Conservation (phyloP, 1,284 basidiomycete species). For the Neonothopanus nambi region DNA sequence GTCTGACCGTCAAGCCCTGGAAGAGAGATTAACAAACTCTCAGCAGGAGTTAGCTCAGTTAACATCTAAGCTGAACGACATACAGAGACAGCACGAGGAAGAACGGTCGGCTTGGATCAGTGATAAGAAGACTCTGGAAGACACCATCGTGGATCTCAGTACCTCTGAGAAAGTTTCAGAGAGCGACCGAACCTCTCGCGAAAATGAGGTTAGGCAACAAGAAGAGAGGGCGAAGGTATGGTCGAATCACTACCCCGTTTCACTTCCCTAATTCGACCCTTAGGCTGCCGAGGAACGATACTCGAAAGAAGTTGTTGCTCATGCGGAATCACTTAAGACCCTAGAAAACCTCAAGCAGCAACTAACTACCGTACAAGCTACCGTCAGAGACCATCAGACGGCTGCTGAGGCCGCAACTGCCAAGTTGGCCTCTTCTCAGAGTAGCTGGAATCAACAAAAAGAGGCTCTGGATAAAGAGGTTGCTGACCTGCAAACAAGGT, state of each 20-base stretch:
- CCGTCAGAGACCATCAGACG: conserved; percentile 56
- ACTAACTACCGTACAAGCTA: conserved; percentile 48
- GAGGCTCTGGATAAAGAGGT: conserved; percentile 78
- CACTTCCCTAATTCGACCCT: neutral
- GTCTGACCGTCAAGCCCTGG: conserved; percentile 67
- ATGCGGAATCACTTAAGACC: conserved; percentile 79
- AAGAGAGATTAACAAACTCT: conserved; percentile 58
- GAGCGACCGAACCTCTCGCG: conserved; percentile 60
- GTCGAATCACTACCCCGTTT: neutral
- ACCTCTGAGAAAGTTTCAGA: conserved; percentile 68
- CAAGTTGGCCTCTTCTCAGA: conserved; percentile 69
- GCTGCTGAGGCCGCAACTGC: conserved; percentile 73
- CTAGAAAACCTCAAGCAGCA: conserved; percentile 68
- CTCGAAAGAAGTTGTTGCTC: conserved; percentile 76
- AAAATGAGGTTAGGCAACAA: conserved; percentile 63
- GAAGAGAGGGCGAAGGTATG: conserved; percentile 71
- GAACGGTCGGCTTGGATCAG: conserved; percentile 69
- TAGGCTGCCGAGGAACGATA: conserved; percentile 83
- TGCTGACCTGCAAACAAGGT: conserved; percentile 70
- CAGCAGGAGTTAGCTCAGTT: conserved; percentile 60
- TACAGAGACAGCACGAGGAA: conserved; percentile 63
- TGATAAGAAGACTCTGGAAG: conserved; percentile 81
- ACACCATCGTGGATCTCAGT: conserved; percentile 73
- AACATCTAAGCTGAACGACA: conserved; percentile 51
- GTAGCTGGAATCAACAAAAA: conserved; percentile 80